A percentile compares a stretch with the other conserved stretches of the same genome.
Evolutionary conservation across 2,329 filamentous ascomycete species (phyloP).

Genomic region (Xylaria sp.): DNA sequence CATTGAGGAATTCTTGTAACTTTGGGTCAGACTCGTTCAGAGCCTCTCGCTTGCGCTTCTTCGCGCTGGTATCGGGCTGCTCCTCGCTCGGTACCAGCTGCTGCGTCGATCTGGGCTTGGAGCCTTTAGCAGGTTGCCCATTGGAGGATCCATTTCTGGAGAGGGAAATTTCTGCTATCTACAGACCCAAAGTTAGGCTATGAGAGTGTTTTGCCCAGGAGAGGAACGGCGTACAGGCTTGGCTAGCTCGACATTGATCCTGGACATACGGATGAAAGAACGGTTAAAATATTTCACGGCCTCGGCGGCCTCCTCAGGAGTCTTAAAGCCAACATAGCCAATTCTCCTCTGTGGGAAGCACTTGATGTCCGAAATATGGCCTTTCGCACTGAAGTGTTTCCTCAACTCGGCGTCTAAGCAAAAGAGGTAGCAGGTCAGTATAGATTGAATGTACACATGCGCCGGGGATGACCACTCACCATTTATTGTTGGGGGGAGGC

Average conservation of each 20-base stretch:
- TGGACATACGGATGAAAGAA: slow-evolving; percentile 95
- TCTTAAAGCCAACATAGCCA: slow-evolving; percentile 95
- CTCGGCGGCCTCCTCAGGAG: slow-evolving; percentile 78
- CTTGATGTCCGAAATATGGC: slow-evolving; percentile 90
- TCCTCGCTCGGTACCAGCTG: slow-evolving; percentile 41
- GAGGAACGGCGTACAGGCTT: slow-evolving; percentile 70
- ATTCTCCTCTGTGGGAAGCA: slow-evolving; percentile 90
- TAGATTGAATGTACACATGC: neutral
- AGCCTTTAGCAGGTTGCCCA: slow-evolving; percentile 30
- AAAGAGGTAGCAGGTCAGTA: slow-evolving; percentile 19
- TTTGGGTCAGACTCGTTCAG: slow-evolving; percentile 76
- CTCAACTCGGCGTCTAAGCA: slow-evolving; percentile 36
- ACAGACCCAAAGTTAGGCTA: slow-evolving; percentile 13
- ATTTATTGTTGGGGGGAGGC: slow-evolving; percentile 85
- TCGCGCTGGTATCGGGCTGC: slow-evolving; percentile 47
- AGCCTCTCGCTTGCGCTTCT: slow-evolving; percentile 76
- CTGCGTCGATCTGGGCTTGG: slow-evolving; percentile 46
- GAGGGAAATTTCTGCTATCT: slow-evolving; percentile 58
- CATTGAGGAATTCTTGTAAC: slow-evolving; percentile 84
- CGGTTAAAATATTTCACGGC: slow-evolving; percentile 97
- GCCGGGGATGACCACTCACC: slow-evolving; percentile 56
- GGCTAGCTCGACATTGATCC: slow-evolving; percentile 88
- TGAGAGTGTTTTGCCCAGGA: slow-evolving; percentile 24
- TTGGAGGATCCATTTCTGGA: slow-evolving; percentile 43
- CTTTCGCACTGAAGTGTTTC: slow-evolving; percentile 83